Base-by-base conservation (phyloP, 257 asterid genomes). In the Jaltomata sinuosa region DNA sequence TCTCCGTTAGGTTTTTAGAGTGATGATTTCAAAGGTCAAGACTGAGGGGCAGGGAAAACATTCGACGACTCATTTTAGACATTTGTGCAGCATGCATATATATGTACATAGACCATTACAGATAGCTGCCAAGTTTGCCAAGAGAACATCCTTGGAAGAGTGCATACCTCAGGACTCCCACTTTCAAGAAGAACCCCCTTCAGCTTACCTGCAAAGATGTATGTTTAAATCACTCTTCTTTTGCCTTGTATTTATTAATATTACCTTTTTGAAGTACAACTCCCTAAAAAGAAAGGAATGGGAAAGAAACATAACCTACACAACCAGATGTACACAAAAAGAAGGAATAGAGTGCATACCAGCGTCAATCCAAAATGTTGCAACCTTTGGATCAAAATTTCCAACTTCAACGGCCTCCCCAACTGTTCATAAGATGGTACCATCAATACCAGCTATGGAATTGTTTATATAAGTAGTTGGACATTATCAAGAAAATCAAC, bases 181-280 rank as follows among this genome's bases (percentile, higher is more conserved):
- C 98, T 94, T 92, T 94, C 99, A 72, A 96, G 97, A 90, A 96
- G 88, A 71, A 96, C 91, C 36, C 99, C 99, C 91, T 94, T 96
- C 84, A 96, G 87, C 87, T 91, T 95, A 54, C 98, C 98, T 95
- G 93, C 91, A 90, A 84, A 89, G 68, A 19, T 84, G 8, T 81
- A 84, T 76, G 53, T 6, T 47, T 34, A 22, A 18, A 16, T 62
- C n/a, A 69, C 59, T 72, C 19, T 76, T 83, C 22, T 22, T 57
- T 69, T 78, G 64, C 22, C 78, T 42, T 27, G 52, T 31, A 54
- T 71, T n/a, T 53, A 29, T 81, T 40, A 40, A 27, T 27, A 15
- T 77, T 32, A 77, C 59, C 82, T 49, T 49, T 77, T 77, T 49
- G 62, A 81, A 61, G 61, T 25, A 47, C 15, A 80, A 16, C 27